Percentiles rank a stretch among this genome's conserved stretches.
These are phyloP conservation scores for Aeschynomene evenia DNA, from an alignment of 306 rosid species.

Conservation along the genomic window DNA sequence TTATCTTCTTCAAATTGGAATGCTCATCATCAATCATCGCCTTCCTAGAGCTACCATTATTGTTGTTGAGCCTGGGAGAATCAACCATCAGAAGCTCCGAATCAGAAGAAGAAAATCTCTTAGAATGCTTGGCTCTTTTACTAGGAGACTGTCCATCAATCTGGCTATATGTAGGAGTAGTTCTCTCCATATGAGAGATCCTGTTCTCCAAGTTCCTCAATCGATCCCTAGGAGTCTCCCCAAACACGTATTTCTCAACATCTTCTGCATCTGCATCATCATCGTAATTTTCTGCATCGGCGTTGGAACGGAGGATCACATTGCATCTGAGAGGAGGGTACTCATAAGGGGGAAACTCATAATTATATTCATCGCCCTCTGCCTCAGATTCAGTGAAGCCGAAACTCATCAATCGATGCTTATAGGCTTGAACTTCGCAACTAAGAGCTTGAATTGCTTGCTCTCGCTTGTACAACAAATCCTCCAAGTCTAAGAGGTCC, in stretches of 20 bases:
- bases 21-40: constrained; percentile 64
- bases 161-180: constrained; percentile 60
- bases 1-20: constrained; percentile 51
- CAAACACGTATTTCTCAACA: constrained; percentile 82
- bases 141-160: constrained; percentile 78
- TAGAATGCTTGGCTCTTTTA: constrained; percentile 49
- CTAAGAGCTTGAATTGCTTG: constrained; percentile 73
- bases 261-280: constrained; percentile 62
- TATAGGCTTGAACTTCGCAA: constrained; percentile 85
- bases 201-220: constrained; percentile 71
- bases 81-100: constrained; percentile 50
- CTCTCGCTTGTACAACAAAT: constrained; percentile 77
- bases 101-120: constrained; percentile 64
- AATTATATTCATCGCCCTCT: constrained; percentile 40
- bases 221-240: constrained; percentile 77
- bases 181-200: constrained; percentile 76
- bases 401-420: constrained; percentile 86
- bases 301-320: constrained; percentile 40
- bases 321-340: constrained; percentile 88
- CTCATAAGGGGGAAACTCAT: constrained; percentile 62
- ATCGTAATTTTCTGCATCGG: constrained; percentile 55
- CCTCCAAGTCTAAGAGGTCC: constrained; percentile 75
- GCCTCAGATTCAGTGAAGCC: constrained; percentile 71
- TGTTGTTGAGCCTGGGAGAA: constrained; percentile 53
- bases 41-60: constrained; percentile 60